Percentiles rank a stretch among this genome's conserved stretches.
phyloP scores from a whole-genome alignment of 805 yeast species.

The Starmera caribaea region DNA sequence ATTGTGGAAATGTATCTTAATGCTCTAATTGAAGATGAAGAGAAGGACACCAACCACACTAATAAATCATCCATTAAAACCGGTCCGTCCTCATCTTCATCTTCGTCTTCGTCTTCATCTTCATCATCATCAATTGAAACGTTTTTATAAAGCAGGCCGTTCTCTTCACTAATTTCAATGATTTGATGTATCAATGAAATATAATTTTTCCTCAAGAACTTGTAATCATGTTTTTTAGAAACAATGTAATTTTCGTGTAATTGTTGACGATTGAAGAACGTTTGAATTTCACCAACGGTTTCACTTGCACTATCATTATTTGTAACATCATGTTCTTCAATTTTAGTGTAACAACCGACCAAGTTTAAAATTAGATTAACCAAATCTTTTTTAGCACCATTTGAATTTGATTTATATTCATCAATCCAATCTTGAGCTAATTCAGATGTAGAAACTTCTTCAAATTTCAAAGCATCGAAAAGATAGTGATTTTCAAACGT shows the following conservation, averaged over 20 bases:
- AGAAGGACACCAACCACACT: conserved; percentile 69
- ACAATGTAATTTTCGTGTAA: conserved; percentile 62
- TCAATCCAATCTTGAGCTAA: conserved; percentile 52
- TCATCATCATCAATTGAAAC: conserved; percentile 19
- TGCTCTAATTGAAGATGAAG: conserved; percentile 61
- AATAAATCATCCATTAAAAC: conserved; percentile 43
- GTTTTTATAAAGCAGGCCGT: conserved; percentile 43
- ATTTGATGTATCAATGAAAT: conserved; percentile 45
- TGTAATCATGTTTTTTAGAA: conserved; percentile 36
- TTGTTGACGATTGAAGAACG: conserved; percentile 48
- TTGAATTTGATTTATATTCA: conserved; percentile 32
- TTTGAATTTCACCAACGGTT: conserved; percentile 65
- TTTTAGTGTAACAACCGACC: conserved; percentile 60
- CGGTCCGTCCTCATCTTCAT: conserved; percentile 10
- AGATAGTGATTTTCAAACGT: conserved; percentile 37
- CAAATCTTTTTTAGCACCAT: conserved; percentile 46
- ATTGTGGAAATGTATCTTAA: conserved; percentile 60
- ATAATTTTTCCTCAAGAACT: conserved; percentile 44
- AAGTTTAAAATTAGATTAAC: conserved; percentile 61
- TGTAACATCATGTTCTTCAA: conserved; percentile 67
- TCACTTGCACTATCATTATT: conserved; percentile 62
- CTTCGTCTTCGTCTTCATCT: conserved; percentile 25
- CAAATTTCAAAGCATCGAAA: conserved; percentile 40
- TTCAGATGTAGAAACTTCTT: conserved; percentile 41
- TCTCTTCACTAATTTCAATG: conserved; percentile 45